Conservation (phyloP, 2,329 filamentous ascomycete species). For the Emmonsiellopsis sp. region DNA sequence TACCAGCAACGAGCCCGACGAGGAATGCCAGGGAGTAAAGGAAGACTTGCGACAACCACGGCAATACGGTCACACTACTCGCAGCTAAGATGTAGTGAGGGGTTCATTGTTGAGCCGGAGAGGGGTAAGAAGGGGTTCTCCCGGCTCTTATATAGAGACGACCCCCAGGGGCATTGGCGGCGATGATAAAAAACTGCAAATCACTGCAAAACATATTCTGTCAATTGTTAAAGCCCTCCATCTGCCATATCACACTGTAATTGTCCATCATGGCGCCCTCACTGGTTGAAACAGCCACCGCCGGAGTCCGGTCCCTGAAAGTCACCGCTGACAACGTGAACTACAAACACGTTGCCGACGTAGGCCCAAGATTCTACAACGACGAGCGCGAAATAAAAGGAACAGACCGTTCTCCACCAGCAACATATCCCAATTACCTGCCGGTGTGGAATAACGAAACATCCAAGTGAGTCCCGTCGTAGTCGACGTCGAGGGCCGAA, state of each 20-base stretch:
- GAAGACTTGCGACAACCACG: too few species aligned
- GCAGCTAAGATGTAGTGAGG: too few species aligned
- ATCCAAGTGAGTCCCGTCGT: slow-evolving; percentile 17
- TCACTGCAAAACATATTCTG: too few species aligned
- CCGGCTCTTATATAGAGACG: too few species aligned
- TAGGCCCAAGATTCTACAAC: slow-evolving; percentile 25
- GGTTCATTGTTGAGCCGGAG: too few species aligned
- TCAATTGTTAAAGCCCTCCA: too few species aligned
- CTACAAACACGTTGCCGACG: slow-evolving; percentile 30
- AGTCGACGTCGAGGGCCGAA: neutral
- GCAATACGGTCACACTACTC: too few species aligned
- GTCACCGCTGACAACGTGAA: slow-evolving; percentile 20
- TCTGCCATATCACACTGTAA: neutral
- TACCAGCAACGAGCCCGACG: too few species aligned
- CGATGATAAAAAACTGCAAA: too few species aligned
- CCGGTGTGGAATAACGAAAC: slow-evolving; percentile 59
- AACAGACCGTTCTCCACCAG: slow-evolving; percentile 44
- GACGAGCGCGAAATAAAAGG: slow-evolving; percentile 47
- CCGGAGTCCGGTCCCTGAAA: slow-evolving; percentile 18
- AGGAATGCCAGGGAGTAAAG: too few species aligned
- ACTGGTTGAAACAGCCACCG: slow-evolving; percentile 21
- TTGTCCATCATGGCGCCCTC: slow-evolving; percentile 26
- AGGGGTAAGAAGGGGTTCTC: too few species aligned
- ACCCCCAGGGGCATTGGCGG: too few species aligned
- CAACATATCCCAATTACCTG: slow-evolving; percentile 63